A percentile compares a stretch with the other conserved stretches of the same genome.
phyloP scores from a whole-genome alignment of 306 rosid genomes.

The Glycyrrhiza uralensis region DNA sequence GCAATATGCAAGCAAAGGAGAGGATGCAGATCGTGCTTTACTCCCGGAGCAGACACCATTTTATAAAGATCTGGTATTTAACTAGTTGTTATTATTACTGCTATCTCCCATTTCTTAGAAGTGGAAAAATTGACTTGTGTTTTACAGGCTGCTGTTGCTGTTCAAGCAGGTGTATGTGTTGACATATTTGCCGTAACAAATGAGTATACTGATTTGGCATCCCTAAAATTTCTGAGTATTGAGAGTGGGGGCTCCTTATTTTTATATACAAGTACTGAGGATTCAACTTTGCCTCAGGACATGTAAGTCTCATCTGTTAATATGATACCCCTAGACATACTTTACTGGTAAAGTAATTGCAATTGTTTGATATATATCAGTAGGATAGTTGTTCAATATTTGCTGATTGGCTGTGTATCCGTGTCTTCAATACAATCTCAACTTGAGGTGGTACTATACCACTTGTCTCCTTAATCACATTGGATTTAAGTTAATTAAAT shows the following conservation, averaged over 20 bases:
- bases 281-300: slow-evolving; percentile 96
- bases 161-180: slow-evolving; percentile 97
- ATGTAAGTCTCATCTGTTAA: slow-evolving; percentile 54
- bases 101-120: slow-evolving; percentile 18
- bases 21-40: slow-evolving; percentile 95
- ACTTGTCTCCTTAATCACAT: slow-evolving; percentile 1
- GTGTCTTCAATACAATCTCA: slow-evolving; percentile 10
- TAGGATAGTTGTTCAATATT: not conserved
- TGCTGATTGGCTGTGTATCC: slow-evolving; percentile 4
- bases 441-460: slow-evolving; percentile 9
- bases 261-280: slow-evolving; percentile 78
- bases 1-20: slow-evolving; percentile 97
- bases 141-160: slow-evolving; percentile 93
- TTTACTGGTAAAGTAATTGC: slow-evolving; percentile 23
- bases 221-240: slow-evolving; percentile 82
- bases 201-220: slow-evolving; percentile 95
- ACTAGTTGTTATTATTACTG: slow-evolving; percentile 13
- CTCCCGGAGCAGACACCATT: slow-evolving; percentile 98
- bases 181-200: slow-evolving; percentile 96
- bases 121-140: slow-evolving; percentile 39
- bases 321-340: slow-evolving; percentile 1
- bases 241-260: slow-evolving; percentile 92
- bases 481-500: not conserved
- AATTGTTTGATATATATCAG: slow-evolving; percentile 23
- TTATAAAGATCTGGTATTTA: slow-evolving; percentile 82